A percentile compares a stretch with the other conserved stretches of the same genome.
These are phyloP conservation scores for Eutypa lata DNA, from an alignment of 2,329 filamentous ascomycete genomes.

Conservation along the genomic window DNA sequence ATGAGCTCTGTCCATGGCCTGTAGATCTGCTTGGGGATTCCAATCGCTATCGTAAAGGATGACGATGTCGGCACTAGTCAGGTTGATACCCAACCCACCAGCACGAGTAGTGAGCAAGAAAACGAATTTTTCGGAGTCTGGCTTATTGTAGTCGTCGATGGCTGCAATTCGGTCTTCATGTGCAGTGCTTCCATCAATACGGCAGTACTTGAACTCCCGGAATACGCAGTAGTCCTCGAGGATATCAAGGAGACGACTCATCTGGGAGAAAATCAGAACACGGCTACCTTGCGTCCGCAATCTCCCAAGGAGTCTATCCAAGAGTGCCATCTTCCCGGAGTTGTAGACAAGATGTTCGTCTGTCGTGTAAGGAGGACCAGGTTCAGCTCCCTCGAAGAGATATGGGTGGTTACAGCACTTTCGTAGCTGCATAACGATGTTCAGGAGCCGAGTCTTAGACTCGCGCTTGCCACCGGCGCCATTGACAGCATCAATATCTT, in stretches of 20 bases:
- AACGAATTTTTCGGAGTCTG: slow-evolving; percentile 91
- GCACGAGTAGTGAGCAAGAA: slow-evolving; percentile 94
- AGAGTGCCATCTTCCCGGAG: slow-evolving; percentile 93
- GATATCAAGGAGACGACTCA: slow-evolving; percentile 96
- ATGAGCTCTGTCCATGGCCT: slow-evolving; percentile 98
- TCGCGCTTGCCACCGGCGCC: slow-evolving; percentile 94
- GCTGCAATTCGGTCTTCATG: slow-evolving; percentile 97
- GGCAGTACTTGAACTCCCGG: slow-evolving; percentile 90
- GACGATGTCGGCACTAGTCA: slow-evolving; percentile 93
- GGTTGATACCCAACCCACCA: slow-evolving; percentile 93
- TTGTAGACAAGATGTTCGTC: slow-evolving; percentile 95
- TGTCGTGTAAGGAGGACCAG: slow-evolving; percentile 94
- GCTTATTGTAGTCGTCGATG: slow-evolving; percentile 98
- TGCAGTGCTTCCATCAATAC: slow-evolving; percentile 93
- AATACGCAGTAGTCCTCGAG: slow-evolving; percentile 98
- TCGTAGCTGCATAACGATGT: slow-evolving; percentile 98
- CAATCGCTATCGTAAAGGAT: slow-evolving; percentile 97
- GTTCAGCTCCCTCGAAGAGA: slow-evolving; percentile 94
- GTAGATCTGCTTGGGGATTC: slow-evolving; percentile 97
- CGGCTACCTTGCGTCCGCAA: slow-evolving; percentile 85
- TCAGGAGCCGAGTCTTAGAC: slow-evolving; percentile 93
- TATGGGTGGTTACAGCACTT: slow-evolving; percentile 99
- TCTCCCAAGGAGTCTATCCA: slow-evolving; percentile 84
- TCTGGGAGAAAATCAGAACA: slow-evolving; percentile 98
- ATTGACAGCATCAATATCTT: slow-evolving; percentile 98